Evolutionary conservation across 768 basidiomycete genomes (phyloP), one percentile per base, ranked within the genome.

Genomic region (Amanita polypyramis): DNA sequence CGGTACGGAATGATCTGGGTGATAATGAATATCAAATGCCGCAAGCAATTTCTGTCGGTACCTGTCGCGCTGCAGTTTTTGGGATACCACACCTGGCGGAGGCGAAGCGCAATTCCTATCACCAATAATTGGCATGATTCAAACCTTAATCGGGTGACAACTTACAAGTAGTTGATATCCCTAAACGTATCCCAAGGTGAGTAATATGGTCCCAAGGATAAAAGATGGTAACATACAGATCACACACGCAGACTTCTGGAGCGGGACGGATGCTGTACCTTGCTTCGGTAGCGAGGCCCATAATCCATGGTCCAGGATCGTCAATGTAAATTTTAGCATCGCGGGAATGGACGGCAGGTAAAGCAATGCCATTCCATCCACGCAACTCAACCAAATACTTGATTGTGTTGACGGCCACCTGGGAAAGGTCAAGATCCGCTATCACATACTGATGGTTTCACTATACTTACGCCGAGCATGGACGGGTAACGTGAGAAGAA

Each of bases 251-350:
- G 27, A 94, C 82, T 60, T 97, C 95, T 0, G 85, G 70, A 1
- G 81, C 69, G 7, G 83, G 76, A 21, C 84, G 72, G 15, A 90
- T 70, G 54, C 85, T 76, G 61, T 90, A 85, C 51, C 89, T 75
- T 6, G 86, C 83, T 59, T 94, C 85, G 1, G 87, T 88, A 9
- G 89, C 80, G 33, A 95, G 72, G 30, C 89, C 94, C 63, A 97
- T 78, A 56, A 98, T 92, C 82, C 91, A 98, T 51, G 95, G 95
- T 29, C 94, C 94, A 36, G 94, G 91, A 62, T 98, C 93, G 55
- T 97, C 93, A 52, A 94, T 84, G 55, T 91, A 89, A 45, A 98
- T 89, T 60, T 85, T 89, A 21, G 90, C 83, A 54, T 96, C 95
- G 38, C 94, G 81, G 29, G 84, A 80, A 60, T 93, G 90, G 29